Evolutionary conservation across 2,329 filamentous ascomycete species (phyloP).

Genomic region (Colletotrichum sp.): DNA sequence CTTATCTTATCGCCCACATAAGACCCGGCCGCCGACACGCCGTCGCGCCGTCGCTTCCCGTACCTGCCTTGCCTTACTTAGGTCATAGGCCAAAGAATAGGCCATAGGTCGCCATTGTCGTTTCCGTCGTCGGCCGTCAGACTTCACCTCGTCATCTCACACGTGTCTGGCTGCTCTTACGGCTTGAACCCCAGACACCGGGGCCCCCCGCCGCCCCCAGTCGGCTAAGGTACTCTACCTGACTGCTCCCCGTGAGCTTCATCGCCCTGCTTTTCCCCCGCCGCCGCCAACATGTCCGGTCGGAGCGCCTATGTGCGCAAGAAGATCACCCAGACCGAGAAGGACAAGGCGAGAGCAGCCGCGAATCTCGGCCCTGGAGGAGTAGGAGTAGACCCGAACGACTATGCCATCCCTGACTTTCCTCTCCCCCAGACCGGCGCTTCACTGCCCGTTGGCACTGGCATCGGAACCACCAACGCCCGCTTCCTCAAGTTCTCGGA

Average conservation of each 20-base stretch:
- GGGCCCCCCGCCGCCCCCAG: not conserved
- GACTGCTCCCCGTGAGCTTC: not conserved
- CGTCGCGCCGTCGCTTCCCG: not conserved
- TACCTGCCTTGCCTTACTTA: not conserved
- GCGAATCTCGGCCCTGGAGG: conserved; percentile 31
- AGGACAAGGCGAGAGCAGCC: conserved; percentile 40
- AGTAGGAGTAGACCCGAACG: conserved; percentile 37
- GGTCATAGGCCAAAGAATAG: not conserved
- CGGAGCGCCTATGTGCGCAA: conserved; percentile 64
- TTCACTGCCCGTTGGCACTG: conserved; percentile 34
- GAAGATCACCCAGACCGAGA: conserved; percentile 57
- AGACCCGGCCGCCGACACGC: not conserved
- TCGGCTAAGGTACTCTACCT: not conserved
- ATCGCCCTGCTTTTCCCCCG: not conserved
- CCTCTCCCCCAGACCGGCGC: conserved; percentile 39
- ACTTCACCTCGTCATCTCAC: not conserved
- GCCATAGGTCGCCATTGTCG: not conserved
- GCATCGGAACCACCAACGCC: conserved; percentile 46
- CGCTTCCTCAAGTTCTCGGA: conserved; percentile 53
- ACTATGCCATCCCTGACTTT: conserved; percentile 40
- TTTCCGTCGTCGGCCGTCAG: not conserved
- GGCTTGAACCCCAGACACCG: not conserved
- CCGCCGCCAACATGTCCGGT: conserved; percentile 53
- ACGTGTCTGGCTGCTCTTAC: not conserved
- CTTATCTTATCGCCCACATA: conserved; percentile 5